These are phyloP conservation scores for Solanum phureja DNA, from an alignment of 257 asterid species.

Conservation along the genomic window DNA sequence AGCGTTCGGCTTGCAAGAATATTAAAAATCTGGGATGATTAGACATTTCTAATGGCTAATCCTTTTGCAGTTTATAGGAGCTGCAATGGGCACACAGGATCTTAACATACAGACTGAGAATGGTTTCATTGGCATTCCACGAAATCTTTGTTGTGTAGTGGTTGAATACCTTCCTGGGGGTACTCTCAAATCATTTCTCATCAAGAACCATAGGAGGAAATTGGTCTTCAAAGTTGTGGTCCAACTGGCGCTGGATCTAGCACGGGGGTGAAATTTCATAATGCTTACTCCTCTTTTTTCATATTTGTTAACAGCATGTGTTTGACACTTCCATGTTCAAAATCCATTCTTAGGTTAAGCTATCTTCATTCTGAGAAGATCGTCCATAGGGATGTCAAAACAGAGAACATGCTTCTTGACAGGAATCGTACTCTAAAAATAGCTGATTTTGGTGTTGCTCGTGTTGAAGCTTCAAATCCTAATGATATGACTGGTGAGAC, in stretches of 20 bases:
- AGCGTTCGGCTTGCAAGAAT: neutral
- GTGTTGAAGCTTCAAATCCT: constrained; percentile 84
- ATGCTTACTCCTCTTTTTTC: neutral
- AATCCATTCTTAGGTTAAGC: constrained; percentile 33
- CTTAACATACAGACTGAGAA: constrained; percentile 49
- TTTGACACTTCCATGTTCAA: neutral
- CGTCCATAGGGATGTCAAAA: constrained; percentile 83
- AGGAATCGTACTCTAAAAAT: constrained; percentile 53
- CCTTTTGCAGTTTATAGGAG: constrained; percentile 65
- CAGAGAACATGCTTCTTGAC: constrained; percentile 89
- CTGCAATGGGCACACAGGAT: constrained; percentile 54
- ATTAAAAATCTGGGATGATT: neutral
- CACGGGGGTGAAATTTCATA: constrained; percentile 52
- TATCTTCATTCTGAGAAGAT: constrained; percentile 74
- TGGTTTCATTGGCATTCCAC: constrained; percentile 53
- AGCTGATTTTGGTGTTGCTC: constrained; percentile 95
- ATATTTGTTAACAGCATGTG: neutral
- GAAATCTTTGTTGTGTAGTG: constrained; percentile 56
- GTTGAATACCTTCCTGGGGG: constrained; percentile 85
- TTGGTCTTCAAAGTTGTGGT: constrained; percentile 72
- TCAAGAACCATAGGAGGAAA: constrained; percentile 58
- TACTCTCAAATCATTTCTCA: constrained; percentile 60
- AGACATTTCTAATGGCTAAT: neutral
- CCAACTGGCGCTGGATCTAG: constrained; percentile 70
- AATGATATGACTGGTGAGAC: constrained; percentile 96